Evolutionary conservation across 192 early-diverging fungal genomes (phyloP).

Genomic region (Mortierella alpina): DNA sequence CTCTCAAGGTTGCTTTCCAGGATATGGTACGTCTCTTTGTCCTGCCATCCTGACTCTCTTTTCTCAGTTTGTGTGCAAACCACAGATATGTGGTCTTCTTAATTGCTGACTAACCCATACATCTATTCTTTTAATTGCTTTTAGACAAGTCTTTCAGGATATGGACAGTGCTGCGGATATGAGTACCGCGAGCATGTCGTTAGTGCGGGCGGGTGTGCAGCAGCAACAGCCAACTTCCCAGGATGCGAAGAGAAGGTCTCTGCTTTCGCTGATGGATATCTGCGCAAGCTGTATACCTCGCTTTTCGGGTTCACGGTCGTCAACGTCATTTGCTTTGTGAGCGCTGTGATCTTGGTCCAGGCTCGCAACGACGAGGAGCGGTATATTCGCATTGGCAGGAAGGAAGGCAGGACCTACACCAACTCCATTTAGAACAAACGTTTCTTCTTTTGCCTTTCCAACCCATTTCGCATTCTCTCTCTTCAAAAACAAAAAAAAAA

Average conservation of each 20-base stretch:
- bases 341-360: slow-evolving; percentile 49
- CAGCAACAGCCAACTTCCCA: background rate
- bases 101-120: no score
- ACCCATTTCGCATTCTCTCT: background rate
- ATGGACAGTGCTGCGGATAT: slow-evolving; percentile 54
- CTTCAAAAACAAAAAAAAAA: background rate
- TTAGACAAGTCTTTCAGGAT: slow-evolving; percentile 27
- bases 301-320: slow-evolving; percentile 56
- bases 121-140: background rate
- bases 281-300: slow-evolving; percentile 50
- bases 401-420: slow-evolving; percentile 45
- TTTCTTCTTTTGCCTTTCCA: background rate
- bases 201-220: slow-evolving; percentile 18
- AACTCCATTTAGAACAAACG: slow-evolving; percentile 24
- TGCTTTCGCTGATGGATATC: slow-evolving; percentile 24
- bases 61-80: background rate
- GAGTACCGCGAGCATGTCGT: background rate
- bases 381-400: slow-evolving; percentile 50
- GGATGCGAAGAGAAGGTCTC: slow-evolving; percentile 46
- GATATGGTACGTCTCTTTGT: slow-evolving; percentile 37
- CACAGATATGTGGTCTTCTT: no score
- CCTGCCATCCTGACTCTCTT: background rate
- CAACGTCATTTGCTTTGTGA: slow-evolving; percentile 50
- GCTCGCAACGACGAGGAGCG: slow-evolving; percentile 59
- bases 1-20: slow-evolving; percentile 39